A percentile compares a stretch with the other conserved stretches of the same genome.
Evolutionary conservation across 1,284 basidiomycete species (phyloP).

Genomic region (Cystobasidium slooffiae): DNA sequence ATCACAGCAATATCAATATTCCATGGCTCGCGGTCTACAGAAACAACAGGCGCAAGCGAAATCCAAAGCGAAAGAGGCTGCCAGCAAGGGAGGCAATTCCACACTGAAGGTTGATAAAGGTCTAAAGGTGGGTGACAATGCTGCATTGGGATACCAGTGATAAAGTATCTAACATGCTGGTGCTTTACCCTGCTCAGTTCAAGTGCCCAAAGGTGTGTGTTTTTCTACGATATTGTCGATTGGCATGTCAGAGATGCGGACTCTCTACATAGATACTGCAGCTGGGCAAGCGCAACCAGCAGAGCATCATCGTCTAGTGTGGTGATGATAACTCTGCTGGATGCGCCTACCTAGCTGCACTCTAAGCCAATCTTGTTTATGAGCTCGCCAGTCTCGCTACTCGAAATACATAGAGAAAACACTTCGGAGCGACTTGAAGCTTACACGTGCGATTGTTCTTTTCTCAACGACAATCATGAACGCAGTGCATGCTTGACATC

Average conservation of each 20-base stretch:
- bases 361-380: no score
- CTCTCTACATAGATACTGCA: no score
- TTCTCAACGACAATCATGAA: background rate
- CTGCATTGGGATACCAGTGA: no score
- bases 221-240: background rate
- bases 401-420: no score
- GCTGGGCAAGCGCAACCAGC: no score
- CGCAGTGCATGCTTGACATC: conserved; percentile 31
- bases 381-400: no score
- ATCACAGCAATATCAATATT: background rate
- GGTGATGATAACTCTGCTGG: no score
- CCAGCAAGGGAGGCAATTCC: conserved; percentile 18
- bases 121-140: conserved; percentile 3
- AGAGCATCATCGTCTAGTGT: no score
- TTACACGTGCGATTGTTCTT: background rate
- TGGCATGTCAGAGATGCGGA: no score
- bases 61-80: conserved; percentile 17
- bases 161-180: background rate
- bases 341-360: no score
- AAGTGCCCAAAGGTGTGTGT: conserved; percentile 27
- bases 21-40: conserved; percentile 24
- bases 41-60: conserved; percentile 25
- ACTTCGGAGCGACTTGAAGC: no score
- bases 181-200: conserved; percentile 8
- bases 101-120: conserved; percentile 24